Base-by-base conservation (phyloP, 768 basidiomycete species). In the Lactifluus piperatus region DNA sequence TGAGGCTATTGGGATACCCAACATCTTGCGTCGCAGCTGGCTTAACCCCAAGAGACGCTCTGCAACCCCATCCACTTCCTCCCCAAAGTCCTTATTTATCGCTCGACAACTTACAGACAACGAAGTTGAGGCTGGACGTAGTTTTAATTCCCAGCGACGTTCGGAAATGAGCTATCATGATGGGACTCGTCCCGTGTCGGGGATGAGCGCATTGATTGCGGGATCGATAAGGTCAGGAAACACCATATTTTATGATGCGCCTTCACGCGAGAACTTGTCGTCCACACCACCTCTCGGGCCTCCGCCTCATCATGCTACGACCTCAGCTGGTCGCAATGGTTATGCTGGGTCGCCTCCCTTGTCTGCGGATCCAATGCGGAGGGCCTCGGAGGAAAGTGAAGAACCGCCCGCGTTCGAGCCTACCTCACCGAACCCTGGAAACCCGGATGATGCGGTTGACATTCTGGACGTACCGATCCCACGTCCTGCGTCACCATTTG, bases 181-280 rank as follows among this genome's bases (percentile, higher is more conserved):
- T 6, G 77, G 75, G 7, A 68, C 70, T 4, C 77, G 86, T 4
- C 86, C 86, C 0, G 68, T 79, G 30, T 88, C 87, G 0, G 74
- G 74, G 48, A 71, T 80, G 39, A 88, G 85, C n/a, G n/a, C n/a
- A n/a, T n/a, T n/a, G n/a, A n/a, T n/a, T 55, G 75, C 67, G 7
- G 68, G 56, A 32, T 66, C 64, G 26, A 58, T 44, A 5, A 62
- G 57, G 14, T 81, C 80, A 1, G 84, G 79, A 4, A 76, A 73
- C 30, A 85, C 84, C 0, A 64, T 84, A 3, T 88, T 82, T 63
- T 81, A 82, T 60, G 85, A 87, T 65, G 85, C 86, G 0, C 57
- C 69, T 4, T 84, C 83, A 0, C 70, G 71, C 10, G 70, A 75
- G 11, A 70, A 64, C 2, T 80, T 81, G 3, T 77, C 81, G 22